Evolutionary conservation across 2,329 filamentous ascomycete genomes (phyloP).

Genomic region (Fusarium irregulare): DNA sequence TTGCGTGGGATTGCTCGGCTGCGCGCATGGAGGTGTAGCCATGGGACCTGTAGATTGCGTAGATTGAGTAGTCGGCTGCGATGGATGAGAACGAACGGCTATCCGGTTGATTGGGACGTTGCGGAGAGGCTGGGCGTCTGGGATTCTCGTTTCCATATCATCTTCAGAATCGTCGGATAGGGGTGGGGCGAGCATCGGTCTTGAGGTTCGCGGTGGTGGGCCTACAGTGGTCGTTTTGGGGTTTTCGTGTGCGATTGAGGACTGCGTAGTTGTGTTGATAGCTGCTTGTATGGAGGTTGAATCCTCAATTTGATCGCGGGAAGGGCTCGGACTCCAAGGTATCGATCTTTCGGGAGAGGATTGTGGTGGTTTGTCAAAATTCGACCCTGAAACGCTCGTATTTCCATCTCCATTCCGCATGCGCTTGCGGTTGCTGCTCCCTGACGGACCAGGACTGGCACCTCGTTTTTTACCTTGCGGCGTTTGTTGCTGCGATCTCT

Average conservation of each 20-base stretch:
- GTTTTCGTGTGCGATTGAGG: slow-evolving; percentile 43
- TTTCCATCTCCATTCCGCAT: slow-evolving; percentile 18
- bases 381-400: neutral
- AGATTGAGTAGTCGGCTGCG: slow-evolving; percentile 15
- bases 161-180: slow-evolving; percentile 48
- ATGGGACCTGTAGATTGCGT: slow-evolving; percentile 29
- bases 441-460: neutral
- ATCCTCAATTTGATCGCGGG: neutral
- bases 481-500: neutral
- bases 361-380: neutral
- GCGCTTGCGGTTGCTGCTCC: slow-evolving; percentile 22
- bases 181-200: slow-evolving; percentile 21
- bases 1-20: slow-evolving; percentile 43
- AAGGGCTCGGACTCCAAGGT: slow-evolving; percentile 43
- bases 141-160: slow-evolving; percentile 53
- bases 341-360: slow-evolving; percentile 21
- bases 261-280: slow-evolving; percentile 19
- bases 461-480: slow-evolving; percentile 16
- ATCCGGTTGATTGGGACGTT: slow-evolving; percentile 43
- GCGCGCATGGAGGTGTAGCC: slow-evolving; percentile 51
- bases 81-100: slow-evolving; percentile 31
- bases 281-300: neutral
- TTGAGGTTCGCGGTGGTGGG: slow-evolving; percentile 12
- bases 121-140: slow-evolving; percentile 42
- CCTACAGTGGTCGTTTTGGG: slow-evolving; percentile 32